Evolutionary conservation across 2,329 filamentous ascomycete genomes (phyloP), one percentile per base, ranked within the genome.

Genomic region (Beauveria varroae): DNA sequence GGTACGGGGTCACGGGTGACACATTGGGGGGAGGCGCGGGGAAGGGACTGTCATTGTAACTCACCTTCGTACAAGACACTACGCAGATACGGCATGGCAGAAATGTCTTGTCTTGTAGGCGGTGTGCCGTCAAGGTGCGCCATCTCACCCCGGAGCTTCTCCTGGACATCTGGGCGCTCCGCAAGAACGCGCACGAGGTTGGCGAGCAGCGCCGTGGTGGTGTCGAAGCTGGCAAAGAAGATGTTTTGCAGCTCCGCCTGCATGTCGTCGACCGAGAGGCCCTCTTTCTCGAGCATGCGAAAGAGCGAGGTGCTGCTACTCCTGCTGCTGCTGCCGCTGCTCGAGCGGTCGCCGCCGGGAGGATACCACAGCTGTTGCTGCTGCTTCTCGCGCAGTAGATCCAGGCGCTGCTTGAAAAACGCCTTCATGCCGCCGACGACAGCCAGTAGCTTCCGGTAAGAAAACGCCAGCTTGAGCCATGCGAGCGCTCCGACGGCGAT

Each of bases 141-240:
- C 20, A 57, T 57, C 40, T 62, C 53, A 6, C 41, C 18, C 3
- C 60, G 53, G 22, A 57, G 26, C 26, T 51, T 50, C 5, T 44
- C 18, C 8, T 62, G 60, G 5, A 62, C 46, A 20, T 62, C 53
- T 1, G 43, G 40, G 2, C 60, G 53, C 34, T 56, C 18, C 7
- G 60, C 44, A 8, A 57, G 16, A 20, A 57, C 53, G 10, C 57
- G 52, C 3, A 62, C 37, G 12, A 62, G 20, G 20, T 62, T 62
- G 60, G 52, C 46, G 6, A 62, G 46, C 18, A 62, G 47, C 3
- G 60, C 53, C 18, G 52, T 57, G 1, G 60, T 62, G 4, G 60
- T 62, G 28, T 62, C 53, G 44, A 62, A 62, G 53, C 60, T 62
- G 26, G 53, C 60, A 56, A 62, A 62, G 40, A 62, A 62, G 34